phyloP scores from a whole-genome alignment of 2,329 filamentous ascomycete genomes.

The Dichotomopilus funicola region DNA sequence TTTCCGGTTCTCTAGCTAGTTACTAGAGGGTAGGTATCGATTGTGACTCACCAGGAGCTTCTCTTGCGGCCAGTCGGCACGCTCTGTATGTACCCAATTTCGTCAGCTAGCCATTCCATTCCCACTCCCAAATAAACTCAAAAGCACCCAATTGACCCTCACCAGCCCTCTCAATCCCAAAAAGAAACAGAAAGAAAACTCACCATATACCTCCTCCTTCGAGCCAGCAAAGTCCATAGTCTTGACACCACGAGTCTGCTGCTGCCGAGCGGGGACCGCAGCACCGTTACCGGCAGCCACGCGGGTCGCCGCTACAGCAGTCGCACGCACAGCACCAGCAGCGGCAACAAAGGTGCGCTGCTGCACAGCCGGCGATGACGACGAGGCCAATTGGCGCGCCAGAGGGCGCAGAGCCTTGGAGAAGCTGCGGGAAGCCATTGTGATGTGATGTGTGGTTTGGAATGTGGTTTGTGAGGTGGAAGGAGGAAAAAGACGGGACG shows the following conservation, averaged over 20 bases:
- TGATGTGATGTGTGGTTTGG: constrained; percentile 33
- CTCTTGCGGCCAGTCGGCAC: constrained; percentile 96
- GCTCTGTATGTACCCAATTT: constrained; percentile 53
- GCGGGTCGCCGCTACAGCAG: constrained; percentile 41
- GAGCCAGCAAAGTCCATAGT: constrained; percentile 96
- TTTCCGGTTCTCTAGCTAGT: not conserved
- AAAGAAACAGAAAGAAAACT: constrained; percentile 14
- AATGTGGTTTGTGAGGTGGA: constrained; percentile 25
- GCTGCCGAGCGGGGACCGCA: constrained; percentile 38
- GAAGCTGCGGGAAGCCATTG: constrained; percentile 74
- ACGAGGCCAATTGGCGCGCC: constrained; percentile 55
- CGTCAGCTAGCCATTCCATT: not conserved
- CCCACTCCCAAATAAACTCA: not conserved
- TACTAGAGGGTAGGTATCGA: not conserved
- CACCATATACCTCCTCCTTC: constrained; percentile 93
- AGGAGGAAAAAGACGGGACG: constrained; percentile 9
- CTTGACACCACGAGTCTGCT: constrained; percentile 85
- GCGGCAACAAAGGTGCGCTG: constrained; percentile 58
- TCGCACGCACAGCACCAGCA: constrained; percentile 48
- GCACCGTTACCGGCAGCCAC: constrained; percentile 27
- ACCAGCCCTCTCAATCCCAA: too few relatives aligned
- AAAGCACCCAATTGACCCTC: not conserved
- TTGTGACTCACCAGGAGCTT: constrained; percentile 78
- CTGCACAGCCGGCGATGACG: constrained; percentile 43
- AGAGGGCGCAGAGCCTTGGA: constrained; percentile 60